Evolutionary conservation across 192 early-diverging fungal genomes (phyloP), one percentile per base, ranked within the genome.

Genomic region (Backusella sp.): DNA sequence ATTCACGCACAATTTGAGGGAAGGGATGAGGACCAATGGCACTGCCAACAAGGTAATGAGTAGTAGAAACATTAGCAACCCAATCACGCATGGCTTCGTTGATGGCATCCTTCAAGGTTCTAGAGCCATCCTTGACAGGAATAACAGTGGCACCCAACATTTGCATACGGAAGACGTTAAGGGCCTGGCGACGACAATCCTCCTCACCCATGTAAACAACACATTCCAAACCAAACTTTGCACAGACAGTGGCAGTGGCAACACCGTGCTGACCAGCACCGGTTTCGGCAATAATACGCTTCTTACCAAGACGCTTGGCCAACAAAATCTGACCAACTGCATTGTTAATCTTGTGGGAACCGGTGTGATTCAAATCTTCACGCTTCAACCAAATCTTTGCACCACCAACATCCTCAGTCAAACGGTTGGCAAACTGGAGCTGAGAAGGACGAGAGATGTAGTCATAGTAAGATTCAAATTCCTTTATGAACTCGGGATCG

Each of bases 331-430:
- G 98, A 37, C 97, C 98, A 42, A 99, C 83, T 14, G 96, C 97
- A 71, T 99, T 99, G 86, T 99, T 99, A 87, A 99, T 95, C 85
- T 98, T 99, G 87, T 99, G 98, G 46, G 96, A 96, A 62, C 98
- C 98, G 42, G 98, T 99, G 84, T 99, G 97, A 86, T 98, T 98
- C 78, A 98, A 87, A 78, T 99, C 98, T 82, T 99, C 98, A 77
- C 98, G 92, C 88, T 99, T 99, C 80, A 99, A 88, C 94, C 94
- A 99, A 84, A 99, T 97, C 36, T 86, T 86, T 21, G 98, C 97
- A 68, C 98, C 98, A 72, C 87, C 86, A 73, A 80, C 82, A 66
- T 88, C 79, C 52, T 84, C 89, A 6, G 97, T 96, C 82, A 99
- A 83, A 15, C 95, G 91, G 73, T 94, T 91, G 49, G 98, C 98